Evolutionary conservation across 1,284 basidiomycete genomes (phyloP).

Genomic region (Kalmanozyma brasiliensis): DNA sequence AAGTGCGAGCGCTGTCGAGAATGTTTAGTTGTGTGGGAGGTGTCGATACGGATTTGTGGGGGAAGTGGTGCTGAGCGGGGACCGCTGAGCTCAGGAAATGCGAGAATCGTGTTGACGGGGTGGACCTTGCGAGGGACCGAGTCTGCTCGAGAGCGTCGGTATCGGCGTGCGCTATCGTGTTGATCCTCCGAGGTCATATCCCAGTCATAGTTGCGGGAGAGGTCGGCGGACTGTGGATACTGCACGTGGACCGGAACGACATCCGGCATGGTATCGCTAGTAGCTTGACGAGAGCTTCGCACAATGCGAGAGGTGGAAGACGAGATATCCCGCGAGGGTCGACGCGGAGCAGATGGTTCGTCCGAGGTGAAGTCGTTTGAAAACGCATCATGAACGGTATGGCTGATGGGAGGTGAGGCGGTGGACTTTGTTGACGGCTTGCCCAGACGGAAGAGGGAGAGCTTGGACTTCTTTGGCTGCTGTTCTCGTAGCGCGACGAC

Average conservation of each 20-base stretch:
- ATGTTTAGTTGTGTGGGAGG: constrained; percentile 10
- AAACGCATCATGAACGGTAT: background rate
- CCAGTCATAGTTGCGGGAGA: constrained; percentile 6
- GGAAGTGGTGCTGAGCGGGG: constrained; percentile 1
- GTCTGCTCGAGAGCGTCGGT: constrained; percentile 14
- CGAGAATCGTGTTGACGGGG: background rate
- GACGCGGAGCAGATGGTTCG: background rate
- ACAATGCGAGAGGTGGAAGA: background rate
- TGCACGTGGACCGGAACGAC: constrained; percentile 19
- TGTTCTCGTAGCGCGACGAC: constrained; percentile 25
- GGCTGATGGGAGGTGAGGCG: background rate
- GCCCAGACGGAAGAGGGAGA: constrained; percentile 42
- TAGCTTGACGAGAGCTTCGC: constrained; percentile 3
- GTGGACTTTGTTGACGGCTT: constrained; percentile 16
- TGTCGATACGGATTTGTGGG: constrained; percentile 11
- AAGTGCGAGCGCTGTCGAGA: constrained; percentile 54
- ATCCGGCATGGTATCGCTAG: background rate
- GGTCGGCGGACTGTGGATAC: constrained; percentile 7
- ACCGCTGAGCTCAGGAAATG: background rate
- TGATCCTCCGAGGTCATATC: background rate
- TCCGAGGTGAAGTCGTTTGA: background rate
- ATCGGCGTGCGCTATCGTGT: background rate
- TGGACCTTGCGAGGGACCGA: constrained; percentile 18
- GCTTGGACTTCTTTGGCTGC: constrained; percentile 36
- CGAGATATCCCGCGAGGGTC: background rate